Conservation (phyloP, 441 rosid species). For the Euphorbia corollata region DNA sequence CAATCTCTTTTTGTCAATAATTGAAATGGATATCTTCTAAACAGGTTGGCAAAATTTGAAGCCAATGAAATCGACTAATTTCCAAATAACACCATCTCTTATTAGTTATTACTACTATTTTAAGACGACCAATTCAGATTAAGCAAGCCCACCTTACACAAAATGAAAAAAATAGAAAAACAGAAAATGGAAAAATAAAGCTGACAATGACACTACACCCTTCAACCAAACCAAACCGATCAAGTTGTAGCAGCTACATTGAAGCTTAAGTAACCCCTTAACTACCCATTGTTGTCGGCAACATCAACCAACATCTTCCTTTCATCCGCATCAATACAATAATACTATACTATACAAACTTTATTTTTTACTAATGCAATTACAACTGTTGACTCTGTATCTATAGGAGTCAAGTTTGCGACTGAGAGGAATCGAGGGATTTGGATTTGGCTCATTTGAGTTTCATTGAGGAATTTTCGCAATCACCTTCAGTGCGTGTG, state of each 20-base stretch:
- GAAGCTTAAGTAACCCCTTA: constrained; percentile 35
- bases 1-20: too few relatives aligned
- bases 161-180: not conserved
- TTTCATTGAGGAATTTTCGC: not conserved
- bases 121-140: too few relatives aligned
- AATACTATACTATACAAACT: not conserved
- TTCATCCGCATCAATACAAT: not conserved
- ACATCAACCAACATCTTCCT: not conserved
- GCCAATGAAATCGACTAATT: too few relatives aligned
- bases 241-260: constrained; percentile 32
- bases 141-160: not conserved
- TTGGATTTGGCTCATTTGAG: too few relatives aligned
- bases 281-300: too few relatives aligned
- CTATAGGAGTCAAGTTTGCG: not conserved
- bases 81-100: too few relatives aligned
- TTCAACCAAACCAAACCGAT: constrained; percentile 27
- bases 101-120: too few relatives aligned
- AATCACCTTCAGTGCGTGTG: not conserved
- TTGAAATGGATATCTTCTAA: too few relatives aligned
- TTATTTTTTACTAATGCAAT: not conserved
- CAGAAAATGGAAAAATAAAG: too few relatives aligned
- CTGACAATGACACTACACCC: constrained; percentile 24
- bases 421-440: not conserved
- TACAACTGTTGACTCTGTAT: not conserved
- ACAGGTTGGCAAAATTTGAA: too few relatives aligned